Percentiles rank a stretch among this genome's conserved stretches.
These are phyloP conservation scores for Centaurea solstitialis DNA, from an alignment of 129 eudicot species.

Conservation along the genomic window DNA sequence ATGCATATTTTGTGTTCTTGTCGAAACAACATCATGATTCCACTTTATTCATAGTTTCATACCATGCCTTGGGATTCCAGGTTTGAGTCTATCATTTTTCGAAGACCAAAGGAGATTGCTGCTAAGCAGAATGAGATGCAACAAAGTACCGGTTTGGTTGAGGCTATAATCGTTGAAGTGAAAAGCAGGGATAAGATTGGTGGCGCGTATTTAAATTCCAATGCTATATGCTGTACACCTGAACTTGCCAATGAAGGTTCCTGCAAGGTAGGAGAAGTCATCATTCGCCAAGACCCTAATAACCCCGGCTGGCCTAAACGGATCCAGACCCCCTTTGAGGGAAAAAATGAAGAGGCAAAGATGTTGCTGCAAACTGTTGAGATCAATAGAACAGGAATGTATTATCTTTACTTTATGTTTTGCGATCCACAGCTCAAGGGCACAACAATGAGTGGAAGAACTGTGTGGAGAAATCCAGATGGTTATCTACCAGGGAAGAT, in stretches of 20 bases:
- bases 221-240: constrained; percentile 78
- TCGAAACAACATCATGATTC: not conserved
- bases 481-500: constrained; percentile 87
- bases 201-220: constrained; percentile 57
- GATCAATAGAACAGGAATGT: constrained; percentile 85
- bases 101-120: constrained; percentile 71
- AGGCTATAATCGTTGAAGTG: constrained; percentile 80
- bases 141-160: constrained; percentile 74
- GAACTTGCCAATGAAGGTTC: constrained; percentile 71
- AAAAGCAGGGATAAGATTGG: constrained; percentile 81
- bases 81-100: constrained; percentile 72
- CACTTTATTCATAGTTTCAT: not conserved
- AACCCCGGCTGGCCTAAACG: constrained; percentile 84
- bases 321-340: constrained; percentile 63
- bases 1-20: no score
- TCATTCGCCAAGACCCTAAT: constrained; percentile 64
- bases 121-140: constrained; percentile 76
- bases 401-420: constrained; percentile 73
- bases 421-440: constrained; percentile 79
- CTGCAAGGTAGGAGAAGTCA: constrained; percentile 91
- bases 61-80: constrained; percentile 36
- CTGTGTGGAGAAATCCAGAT: constrained; percentile 88
- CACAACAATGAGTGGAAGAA: constrained; percentile 73
- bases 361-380: constrained; percentile 57
- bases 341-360: constrained; percentile 60